Evolutionary conservation across 2,329 filamentous ascomycete species (phyloP), one percentile per base, ranked within the genome.

Genomic region (Fusarium sp.): DNA sequence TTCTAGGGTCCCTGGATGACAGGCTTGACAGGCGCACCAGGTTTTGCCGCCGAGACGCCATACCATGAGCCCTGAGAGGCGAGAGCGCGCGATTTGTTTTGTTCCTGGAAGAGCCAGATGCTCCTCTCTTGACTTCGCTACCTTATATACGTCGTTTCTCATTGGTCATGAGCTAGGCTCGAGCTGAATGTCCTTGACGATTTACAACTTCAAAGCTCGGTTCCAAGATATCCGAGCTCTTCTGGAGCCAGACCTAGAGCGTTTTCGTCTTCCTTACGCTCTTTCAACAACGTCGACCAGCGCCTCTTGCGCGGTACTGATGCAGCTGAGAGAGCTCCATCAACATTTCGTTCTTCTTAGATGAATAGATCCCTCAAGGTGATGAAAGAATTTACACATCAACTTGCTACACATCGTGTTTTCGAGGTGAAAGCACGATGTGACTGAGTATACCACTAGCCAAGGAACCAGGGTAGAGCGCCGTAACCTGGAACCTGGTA

Each of bases 241-340:
- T 10, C 28, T 31, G 13, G 9, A 10, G 5, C 21, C 46, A 22
- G 33, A 11, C 7, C 43, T 50, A 7, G 17, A 28, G 24, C 17
- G 13, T 26, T 57, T 21, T 21, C 24, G n/a, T 39, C 7, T 7
- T 21, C 24, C 10, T 15, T 31, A 19, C 7, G 36, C 17, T 28
- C 24, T 31, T 11, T 31, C 10, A 42, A 33, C 54, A 91, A 80
- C 70, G 91, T 91, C 3, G 88, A 89, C 68, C 83, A 87, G 24
- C 83, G 77, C 7, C 85, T 83, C 44, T 84, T 80, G 66, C 84
- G 82, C 72, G 86, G 79, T 65, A 84, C 83, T 89, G 90, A 92
- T 4, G 88, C 89, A 56, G 90, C 82, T 2, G 89, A 86, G 24
- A 92, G 85, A 67, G 9, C 28, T 15, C 19, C 28, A 89, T 40